Base-by-base conservation (phyloP, 768 basidiomycete genomes). In the Lentinula aciculospora region DNA sequence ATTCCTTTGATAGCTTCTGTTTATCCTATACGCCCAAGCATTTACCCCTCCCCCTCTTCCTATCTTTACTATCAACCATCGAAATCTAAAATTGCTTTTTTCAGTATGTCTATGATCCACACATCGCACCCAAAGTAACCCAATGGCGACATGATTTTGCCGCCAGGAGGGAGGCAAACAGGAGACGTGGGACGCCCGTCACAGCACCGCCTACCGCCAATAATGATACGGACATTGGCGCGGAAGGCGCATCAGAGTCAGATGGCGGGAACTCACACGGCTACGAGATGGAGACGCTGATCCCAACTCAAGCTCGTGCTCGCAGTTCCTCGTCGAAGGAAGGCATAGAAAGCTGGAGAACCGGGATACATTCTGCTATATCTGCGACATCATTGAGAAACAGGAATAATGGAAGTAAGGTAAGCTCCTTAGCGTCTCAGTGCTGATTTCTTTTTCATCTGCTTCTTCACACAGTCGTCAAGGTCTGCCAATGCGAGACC, bases 251-350 rank as follows among this genome's bases (percentile, higher is more conserved):
- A n/a, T n/a, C n/a, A 4, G 34, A 36, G 15, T 25, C 51, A 7
- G 17, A 8, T 12, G 8, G 32, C 21, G 23, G 23, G 21, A 15
- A 21, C 12, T 32, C 32, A 4, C 32, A 19, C 8, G 49, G 19
- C 5, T 51, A n/a, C 19, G 51, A 53, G 25, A 53, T 53, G 51
- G 51, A 53, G 36, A 39, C 36, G 2, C 39, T 53, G 51, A 53
- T 13, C 23, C n/a, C 28, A 4, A 31, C 25, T 12, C 46, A 13
- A 19, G 19, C n/a, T 28, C 42, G 42, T 23, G 29, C 25, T n/a
- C 29, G 27, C 28, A 23, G 23, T 7, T 28, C 27, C 21, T 15
- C 10, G 15, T 47, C 46, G 9, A 47, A 15, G 25, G 46, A 47
- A 29, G 46, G 46, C 8, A 34, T 53, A 13, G 32, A 36, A 17